Evolutionary conservation across 805 yeast species (phyloP).

Genomic region (Barnettozyma populi): DNA sequence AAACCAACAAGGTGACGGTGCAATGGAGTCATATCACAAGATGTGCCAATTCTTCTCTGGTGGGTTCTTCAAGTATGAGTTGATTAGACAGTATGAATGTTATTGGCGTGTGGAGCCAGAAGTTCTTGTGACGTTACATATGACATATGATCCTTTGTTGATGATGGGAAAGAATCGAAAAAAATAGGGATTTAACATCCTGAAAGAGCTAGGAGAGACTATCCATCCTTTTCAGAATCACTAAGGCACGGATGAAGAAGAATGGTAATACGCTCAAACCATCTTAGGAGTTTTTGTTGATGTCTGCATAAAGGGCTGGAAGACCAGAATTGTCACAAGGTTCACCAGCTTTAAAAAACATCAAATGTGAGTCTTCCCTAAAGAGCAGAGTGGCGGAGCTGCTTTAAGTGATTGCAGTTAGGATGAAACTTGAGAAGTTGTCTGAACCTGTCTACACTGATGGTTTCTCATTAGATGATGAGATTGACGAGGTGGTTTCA

Average conservation of each 20-base stretch:
- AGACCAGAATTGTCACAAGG: constrained; percentile 28
- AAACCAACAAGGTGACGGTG: constrained; percentile 81
- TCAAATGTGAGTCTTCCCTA: constrained; percentile 25
- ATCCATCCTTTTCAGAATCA: constrained; percentile 73
- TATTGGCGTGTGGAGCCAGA: constrained; percentile 97
- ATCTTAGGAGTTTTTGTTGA: constrained; percentile 65
- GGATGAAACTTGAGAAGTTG: constrained; percentile 12
- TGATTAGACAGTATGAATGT: constrained; percentile 73
- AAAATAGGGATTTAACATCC: constrained; percentile 79
- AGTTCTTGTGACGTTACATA: constrained; percentile 89
- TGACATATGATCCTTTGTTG: constrained; percentile 87
- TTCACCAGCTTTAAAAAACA: constrained; percentile 25
- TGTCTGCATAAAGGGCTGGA: constrained; percentile 30
- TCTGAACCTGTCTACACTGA: constrained; percentile 6
- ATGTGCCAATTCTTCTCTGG: constrained; percentile 96
- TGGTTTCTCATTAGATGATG: constrained; percentile 25
- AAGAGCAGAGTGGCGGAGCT: constrained; percentile 26
- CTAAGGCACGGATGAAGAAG: constrained; percentile 54
- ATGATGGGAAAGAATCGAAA: constrained; percentile 70
- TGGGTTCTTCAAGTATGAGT: constrained; percentile 70
- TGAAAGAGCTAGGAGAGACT: constrained; percentile 79
- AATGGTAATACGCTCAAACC: constrained; percentile 46
- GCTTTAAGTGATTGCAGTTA: constrained; percentile 27
- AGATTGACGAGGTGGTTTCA: constrained; percentile 34
- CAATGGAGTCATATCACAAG: constrained; percentile 75